Base-by-base conservation (phyloP, 208 protist species). In the Giardia duodenalis region DNA sequence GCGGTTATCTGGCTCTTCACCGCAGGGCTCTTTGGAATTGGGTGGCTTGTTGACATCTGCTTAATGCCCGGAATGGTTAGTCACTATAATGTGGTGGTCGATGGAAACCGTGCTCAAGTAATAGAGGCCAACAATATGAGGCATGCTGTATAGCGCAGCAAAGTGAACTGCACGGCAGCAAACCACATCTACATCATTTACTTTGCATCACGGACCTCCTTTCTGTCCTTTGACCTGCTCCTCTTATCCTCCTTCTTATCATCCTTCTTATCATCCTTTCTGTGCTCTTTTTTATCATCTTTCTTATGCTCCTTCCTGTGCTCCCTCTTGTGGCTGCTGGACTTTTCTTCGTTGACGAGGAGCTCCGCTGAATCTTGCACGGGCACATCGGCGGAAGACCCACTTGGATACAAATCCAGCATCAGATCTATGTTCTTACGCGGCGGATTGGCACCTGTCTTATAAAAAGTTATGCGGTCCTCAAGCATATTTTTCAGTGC, bases 401-500 rank as follows among this genome's bases (percentile, higher is more conserved):
- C 87, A 88, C 30, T 90, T 39, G 44, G 87, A 30, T n/a, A 88
- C 10, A 87, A 22, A 10, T 90, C 30, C 19, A n/a, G 87, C 87
- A 90, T 90, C 19, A 30, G 19, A 10, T 90, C 87, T 22, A 90
- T 90, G 10, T 4, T 90, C 67, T 90, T 90, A 10, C 30, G 87
- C 47, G 87, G 10, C 19, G 87, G 19, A 30, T 22, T 30, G 30
- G 19, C 19, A 22, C 67, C 57, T 92, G 39, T 44, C n/a, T 47
- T 3, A 76, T 88, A 92, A 76, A 92, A 92, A 42, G 88, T 46
- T 0, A 92, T 44, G 4, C 91, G 2, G 0, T 87, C 1, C 1
- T 92, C 91, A 2, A 92, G n/a, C 43, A 91, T 19, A 46, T 92
- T 1, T 22, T 76, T 47, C 44, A 92, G n/a, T 22, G 67, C 46